A percentile compares a stretch with the other conserved stretches of the same genome.
phyloP scores from a whole-genome alignment of 164 flowering plant species.

The Vitis riparia region DNA sequence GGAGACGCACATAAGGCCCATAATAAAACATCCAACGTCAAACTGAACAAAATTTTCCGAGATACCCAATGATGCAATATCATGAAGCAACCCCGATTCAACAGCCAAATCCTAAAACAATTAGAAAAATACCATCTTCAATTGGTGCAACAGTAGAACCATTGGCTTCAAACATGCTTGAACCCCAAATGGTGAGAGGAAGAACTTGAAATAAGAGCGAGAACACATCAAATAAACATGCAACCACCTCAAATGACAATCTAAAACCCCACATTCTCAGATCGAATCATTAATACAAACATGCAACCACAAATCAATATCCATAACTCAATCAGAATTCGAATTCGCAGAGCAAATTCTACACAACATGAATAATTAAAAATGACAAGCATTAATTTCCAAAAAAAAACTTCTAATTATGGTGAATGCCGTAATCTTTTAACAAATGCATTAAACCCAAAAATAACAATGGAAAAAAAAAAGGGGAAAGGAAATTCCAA shows the following conservation, averaged over 20 bases:
- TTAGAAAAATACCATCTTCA: background rate
- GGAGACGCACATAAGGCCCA: background rate
- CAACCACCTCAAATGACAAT: background rate
- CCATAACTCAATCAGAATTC: background rate
- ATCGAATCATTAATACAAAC: slow-evolving; percentile 25
- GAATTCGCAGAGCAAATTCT: background rate
- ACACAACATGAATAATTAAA: background rate
- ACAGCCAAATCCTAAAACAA: background rate
- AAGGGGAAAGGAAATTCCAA: background rate
- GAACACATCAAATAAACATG: background rate
- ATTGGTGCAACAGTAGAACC: background rate
- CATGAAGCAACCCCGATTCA: background rate
- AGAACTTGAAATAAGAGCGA: background rate
- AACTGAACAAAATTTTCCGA: background rate
- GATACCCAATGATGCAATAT: background rate
- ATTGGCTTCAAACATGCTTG: background rate
- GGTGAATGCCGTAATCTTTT: background rate
- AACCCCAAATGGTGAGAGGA: background rate
- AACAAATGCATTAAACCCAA: background rate
- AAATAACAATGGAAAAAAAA: background rate
- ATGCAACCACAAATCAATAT: slow-evolving; percentile 22
- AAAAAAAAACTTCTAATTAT: background rate
- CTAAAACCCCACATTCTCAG: slow-evolving; percentile 2
- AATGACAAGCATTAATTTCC: background rate
- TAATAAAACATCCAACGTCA: background rate